phyloP scores from a whole-genome alignment of 208 protist species.

The Crithidia sp. region DNA sequence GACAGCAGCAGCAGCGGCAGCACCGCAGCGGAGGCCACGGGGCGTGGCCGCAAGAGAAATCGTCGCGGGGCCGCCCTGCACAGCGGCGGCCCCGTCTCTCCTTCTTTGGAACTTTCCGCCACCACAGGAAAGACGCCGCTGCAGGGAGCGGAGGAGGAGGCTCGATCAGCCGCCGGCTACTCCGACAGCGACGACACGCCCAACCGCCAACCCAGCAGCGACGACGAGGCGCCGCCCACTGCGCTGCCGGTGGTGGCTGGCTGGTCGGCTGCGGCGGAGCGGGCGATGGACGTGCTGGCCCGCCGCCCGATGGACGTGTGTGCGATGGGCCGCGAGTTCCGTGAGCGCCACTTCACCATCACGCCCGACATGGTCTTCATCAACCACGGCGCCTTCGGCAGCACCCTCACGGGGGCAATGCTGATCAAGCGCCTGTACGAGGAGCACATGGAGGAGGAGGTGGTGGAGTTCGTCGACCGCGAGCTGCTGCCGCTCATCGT shows the following conservation, averaged over 20 bases:
- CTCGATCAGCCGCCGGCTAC: slow-evolving; percentile 13
- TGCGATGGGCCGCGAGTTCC: slow-evolving; percentile 56
- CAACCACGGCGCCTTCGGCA: slow-evolving; percentile 94
- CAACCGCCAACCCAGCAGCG: neutral
- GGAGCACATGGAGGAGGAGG: slow-evolving; percentile 73
- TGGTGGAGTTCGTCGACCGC: slow-evolving; percentile 89
- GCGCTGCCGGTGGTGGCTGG: slow-evolving; percentile 1
- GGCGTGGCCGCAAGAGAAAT: slow-evolving; percentile 11
- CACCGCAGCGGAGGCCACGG: too few relatives aligned
- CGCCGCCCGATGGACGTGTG: slow-evolving; percentile 12
- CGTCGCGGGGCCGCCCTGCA: neutral
- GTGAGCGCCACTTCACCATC: slow-evolving; percentile 72
- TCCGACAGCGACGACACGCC: slow-evolving; percentile 5
- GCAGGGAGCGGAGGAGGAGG: neutral
- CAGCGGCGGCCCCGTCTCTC: slow-evolving; percentile 11
- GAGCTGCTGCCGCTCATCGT: slow-evolving; percentile 87
- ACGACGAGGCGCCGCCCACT: neutral
- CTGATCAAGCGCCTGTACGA: slow-evolving; percentile 84
- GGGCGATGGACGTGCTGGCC: slow-evolving; percentile 3
- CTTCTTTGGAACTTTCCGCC: neutral
- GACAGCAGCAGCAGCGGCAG: neutral
- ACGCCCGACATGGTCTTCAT: slow-evolving; percentile 81
- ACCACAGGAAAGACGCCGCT: slow-evolving; percentile 9
- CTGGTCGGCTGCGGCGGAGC: slow-evolving; percentile 12
- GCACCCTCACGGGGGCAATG: slow-evolving; percentile 63